Base-by-base conservation (phyloP, 2,329 filamentous ascomycete genomes). In the Phialocephala sp. region DNA sequence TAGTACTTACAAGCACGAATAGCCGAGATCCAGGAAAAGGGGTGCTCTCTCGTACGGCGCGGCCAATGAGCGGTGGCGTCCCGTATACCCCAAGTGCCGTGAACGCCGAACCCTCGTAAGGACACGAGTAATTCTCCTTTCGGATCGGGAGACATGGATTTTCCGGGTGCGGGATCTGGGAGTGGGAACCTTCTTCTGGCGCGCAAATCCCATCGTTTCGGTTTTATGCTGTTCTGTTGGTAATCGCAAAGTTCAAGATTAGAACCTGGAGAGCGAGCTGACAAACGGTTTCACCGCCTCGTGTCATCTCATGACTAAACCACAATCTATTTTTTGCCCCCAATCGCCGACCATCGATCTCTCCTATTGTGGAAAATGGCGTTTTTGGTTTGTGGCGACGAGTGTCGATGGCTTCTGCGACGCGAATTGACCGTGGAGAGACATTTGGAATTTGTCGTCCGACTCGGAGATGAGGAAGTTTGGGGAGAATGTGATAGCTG, bases 301-400 rank as follows among this genome's bases (percentile, higher is more conserved):
- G 41, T 43, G 41, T 43, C 41, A 43, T 43, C 41, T 18, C 41
- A 18, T 43, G 41, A 43, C 41, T 43, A 43, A 43, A 18, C 12
- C 41, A 43, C n/a, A n/a, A n/a, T n/a, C 41, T 43, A 43, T 43
- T 43, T 43, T 43, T 43, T 43, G 41, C 41, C 15, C 41, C 41
- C 41, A 43, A 43, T 43, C 41, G 3, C 41, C 41, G 15, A n/a
- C 5, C 41, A n/a, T 43, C 41, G 15, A n/a, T 43, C n/a, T 18
- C 41, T 43, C 41, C 41, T n/a, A n/a, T 43, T 43, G 2, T 43
- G 41, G 41, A 43, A 41, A 43, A 43, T 43, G 41, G 41, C 27
- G 41, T n/a, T 15, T 18, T 43, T 18, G 41, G 12, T n/a, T 6
- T 43, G 41, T 43, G 41, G 41, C 41, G 41, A 43, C 41, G 18